A percentile compares a stretch with the other conserved stretches of the same genome.
These are phyloP conservation scores for Cladophialophora psammophila DNA, from an alignment of 2,329 filamentous ascomycete genomes.

Conservation along the genomic window DNA sequence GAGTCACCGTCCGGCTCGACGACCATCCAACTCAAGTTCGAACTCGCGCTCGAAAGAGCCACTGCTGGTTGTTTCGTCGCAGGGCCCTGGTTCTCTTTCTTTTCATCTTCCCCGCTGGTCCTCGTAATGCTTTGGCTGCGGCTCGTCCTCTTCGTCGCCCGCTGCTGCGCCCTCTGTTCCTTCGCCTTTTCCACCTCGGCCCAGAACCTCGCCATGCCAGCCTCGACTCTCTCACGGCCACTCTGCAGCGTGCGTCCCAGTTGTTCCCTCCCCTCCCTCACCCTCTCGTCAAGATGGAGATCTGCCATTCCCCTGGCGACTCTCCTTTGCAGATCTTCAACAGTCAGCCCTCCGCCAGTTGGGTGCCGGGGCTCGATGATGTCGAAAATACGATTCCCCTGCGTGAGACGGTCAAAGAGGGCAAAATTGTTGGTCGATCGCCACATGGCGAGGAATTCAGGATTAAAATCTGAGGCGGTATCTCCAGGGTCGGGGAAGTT, in stretches of 20 bases:
- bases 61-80: neutral
- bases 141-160: slow-evolving; percentile 14
- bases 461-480: slow-evolving; percentile 81
- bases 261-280: slow-evolving; percentile 82
- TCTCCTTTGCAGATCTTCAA: slow-evolving; percentile 91
- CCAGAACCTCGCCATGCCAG: slow-evolving; percentile 34
- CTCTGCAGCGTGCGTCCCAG: slow-evolving; percentile 86
- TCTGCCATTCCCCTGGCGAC: slow-evolving; percentile 92
- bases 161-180: slow-evolving; percentile 21
- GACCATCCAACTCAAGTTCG: slow-evolving; percentile 11
- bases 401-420: slow-evolving; percentile 79
- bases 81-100: slow-evolving; percentile 28
- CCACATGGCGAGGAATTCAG: slow-evolving; percentile 89
- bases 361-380: slow-evolving; percentile 93
- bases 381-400: slow-evolving; percentile 83
- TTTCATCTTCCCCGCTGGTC: slow-evolving; percentile 14
- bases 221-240: slow-evolving; percentile 73
- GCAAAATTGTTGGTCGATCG: slow-evolving; percentile 86
- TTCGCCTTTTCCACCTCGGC: slow-evolving; percentile 36
- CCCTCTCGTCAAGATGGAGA: slow-evolving; percentile 88
- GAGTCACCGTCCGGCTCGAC: neutral
- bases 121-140: slow-evolving; percentile 9
- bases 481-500: slow-evolving; percentile 62
- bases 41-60: slow-evolving; percentile 9
- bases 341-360: slow-evolving; percentile 87